A percentile compares a stretch with the other conserved stretches of the same genome.
These are phyloP conservation scores for Ceratocystis smalleyi DNA, from an alignment of 2,329 filamentous ascomycete species.

Conservation along the genomic window DNA sequence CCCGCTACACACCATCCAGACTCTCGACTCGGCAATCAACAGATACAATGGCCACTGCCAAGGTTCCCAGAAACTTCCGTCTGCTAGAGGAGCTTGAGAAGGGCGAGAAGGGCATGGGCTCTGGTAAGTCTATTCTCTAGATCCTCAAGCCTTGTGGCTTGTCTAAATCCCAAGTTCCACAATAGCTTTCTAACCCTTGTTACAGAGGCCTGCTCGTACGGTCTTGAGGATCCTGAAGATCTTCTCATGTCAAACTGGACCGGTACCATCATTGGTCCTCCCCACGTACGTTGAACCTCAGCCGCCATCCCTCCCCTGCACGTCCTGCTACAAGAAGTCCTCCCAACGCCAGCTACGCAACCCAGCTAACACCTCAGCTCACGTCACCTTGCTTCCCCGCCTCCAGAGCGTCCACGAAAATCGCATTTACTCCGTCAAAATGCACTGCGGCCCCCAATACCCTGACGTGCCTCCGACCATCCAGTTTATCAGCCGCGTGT, in stretches of 20 bases:
- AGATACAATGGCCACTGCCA: constrained; percentile 25
- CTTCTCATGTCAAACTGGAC: constrained; percentile 98
- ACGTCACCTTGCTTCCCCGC: neutral
- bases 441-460: constrained; percentile 82
- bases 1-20: neutral
- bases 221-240: constrained; percentile 84
- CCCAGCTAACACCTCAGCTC: constrained; percentile 1
- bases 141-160: neutral
- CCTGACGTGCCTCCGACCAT: constrained; percentile 79
- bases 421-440: constrained; percentile 94
- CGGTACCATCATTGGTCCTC: constrained; percentile 89
- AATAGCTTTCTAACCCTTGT: neutral
- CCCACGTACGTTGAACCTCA: constrained; percentile 54
- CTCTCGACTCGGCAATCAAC: neutral
- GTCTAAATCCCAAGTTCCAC: neutral
- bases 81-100: constrained; percentile 96
- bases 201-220: constrained; percentile 89
- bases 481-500: constrained; percentile 85
- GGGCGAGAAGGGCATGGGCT: constrained; percentile 91
- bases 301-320: neutral
- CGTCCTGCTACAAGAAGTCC: neutral
- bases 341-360: neutral
- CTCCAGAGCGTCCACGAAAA: constrained; percentile 85
- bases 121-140: constrained; percentile 41
- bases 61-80: constrained; percentile 90